Conservation (phyloP, 2,329 filamentous ascomycete genomes). For the Talaromyces sp. region DNA sequence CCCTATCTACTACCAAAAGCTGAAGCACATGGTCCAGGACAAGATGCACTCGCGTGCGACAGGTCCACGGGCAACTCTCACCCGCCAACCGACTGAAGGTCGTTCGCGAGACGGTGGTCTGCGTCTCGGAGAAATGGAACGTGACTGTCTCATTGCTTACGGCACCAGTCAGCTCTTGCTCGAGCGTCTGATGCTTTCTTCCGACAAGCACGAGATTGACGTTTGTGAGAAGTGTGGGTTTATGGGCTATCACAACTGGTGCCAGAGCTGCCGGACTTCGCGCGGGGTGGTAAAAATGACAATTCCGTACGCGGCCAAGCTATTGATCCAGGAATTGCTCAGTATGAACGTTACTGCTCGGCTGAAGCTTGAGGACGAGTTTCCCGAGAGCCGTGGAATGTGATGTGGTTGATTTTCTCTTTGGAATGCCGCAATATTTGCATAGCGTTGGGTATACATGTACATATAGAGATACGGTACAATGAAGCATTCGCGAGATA, state of each 20-base stretch:
- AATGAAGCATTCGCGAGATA: background rate
- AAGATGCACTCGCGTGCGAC: slow-evolving; percentile 97
- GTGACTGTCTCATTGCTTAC: slow-evolving; percentile 95
- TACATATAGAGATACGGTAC: background rate
- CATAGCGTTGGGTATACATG: slow-evolving; percentile 11
- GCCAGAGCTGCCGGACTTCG: slow-evolving; percentile 83
- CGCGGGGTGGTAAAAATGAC: slow-evolving; percentile 84
- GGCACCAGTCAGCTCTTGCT: slow-evolving; percentile 87
- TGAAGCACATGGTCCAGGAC: slow-evolving; percentile 99
- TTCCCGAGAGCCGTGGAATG: slow-evolving; percentile 52
- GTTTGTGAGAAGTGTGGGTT: slow-evolving; percentile 91
- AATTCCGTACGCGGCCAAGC: slow-evolving; percentile 95
- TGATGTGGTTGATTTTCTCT: slow-evolving; percentile 13
- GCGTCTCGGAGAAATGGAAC: slow-evolving; percentile 95
- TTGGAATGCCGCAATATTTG: slow-evolving; percentile 8
- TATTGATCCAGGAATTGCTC: slow-evolving; percentile 90
- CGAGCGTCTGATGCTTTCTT: slow-evolving; percentile 90
- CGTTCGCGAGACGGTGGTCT: slow-evolving; percentile 87
- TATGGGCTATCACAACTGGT: slow-evolving; percentile 94
- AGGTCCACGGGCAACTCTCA: slow-evolving; percentile 85
- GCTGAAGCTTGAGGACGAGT: slow-evolving; percentile 88
- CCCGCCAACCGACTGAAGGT: slow-evolving; percentile 93
- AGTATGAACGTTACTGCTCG: slow-evolving; percentile 98
- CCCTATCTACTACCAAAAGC: slow-evolving; percentile 97
- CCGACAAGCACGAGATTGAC: slow-evolving; percentile 84